Conservation (phyloP, 2,329 filamentous ascomycete genomes). For the Penicillium hesseltinei region DNA sequence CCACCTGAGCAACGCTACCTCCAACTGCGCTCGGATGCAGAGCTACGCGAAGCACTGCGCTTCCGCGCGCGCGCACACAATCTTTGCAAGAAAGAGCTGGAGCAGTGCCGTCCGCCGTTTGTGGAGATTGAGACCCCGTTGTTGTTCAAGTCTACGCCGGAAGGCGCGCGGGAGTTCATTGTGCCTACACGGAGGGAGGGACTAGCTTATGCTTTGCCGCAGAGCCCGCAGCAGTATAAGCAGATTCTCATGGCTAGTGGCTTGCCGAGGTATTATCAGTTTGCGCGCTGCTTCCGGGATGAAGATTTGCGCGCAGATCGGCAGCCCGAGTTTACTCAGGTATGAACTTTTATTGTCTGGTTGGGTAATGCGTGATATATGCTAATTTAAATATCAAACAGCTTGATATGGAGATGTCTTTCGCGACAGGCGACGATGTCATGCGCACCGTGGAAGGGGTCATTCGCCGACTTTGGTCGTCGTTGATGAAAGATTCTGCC, state of each 20-base stretch:
- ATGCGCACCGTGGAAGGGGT: conserved; percentile 58
- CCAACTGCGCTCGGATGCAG: conserved; percentile 72
- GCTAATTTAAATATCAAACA: conserved; percentile 36
- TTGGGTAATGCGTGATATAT: background rate
- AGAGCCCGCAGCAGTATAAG: conserved; percentile 98
- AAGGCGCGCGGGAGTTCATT: conserved; percentile 91
- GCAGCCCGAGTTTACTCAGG: conserved; percentile 95
- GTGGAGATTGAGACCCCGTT: conserved; percentile 86
- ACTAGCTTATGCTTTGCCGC: conserved; percentile 83
- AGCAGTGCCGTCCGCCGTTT: conserved; percentile 55
- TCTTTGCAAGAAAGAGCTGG: conserved; percentile 55
- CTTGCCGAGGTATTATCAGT: conserved; percentile 79
- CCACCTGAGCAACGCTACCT: conserved; percentile 74
- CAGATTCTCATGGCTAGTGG: conserved; percentile 95
- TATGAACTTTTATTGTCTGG: conserved; percentile 34
- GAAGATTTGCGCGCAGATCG: conserved; percentile 89
- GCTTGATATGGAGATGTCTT: conserved; percentile 93
- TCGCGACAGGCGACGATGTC: conserved; percentile 69
- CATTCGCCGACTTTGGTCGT: conserved; percentile 55
- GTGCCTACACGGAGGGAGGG: conserved; percentile 79
- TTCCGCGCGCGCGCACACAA: conserved; percentile 65
- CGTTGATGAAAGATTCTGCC: conserved; percentile 47
- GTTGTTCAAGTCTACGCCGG: conserved; percentile 95
- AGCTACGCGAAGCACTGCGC: conserved; percentile 65
- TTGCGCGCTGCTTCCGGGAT: conserved; percentile 92